These are phyloP conservation scores for Penicillium soppii DNA, from an alignment of 495 filamentous ascomycete genomes.

Conservation along the genomic window DNA sequence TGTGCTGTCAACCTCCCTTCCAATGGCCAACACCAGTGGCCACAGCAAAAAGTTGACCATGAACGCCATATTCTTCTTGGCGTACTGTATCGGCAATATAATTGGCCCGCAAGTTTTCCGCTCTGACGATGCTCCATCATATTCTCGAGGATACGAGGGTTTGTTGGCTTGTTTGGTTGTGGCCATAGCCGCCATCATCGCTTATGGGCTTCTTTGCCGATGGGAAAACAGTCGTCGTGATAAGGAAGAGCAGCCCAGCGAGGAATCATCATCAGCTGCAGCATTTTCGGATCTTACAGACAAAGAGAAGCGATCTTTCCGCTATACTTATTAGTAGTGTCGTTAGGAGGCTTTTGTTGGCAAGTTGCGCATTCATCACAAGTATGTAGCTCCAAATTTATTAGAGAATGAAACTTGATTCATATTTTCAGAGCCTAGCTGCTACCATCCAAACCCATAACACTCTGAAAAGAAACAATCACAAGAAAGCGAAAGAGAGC, in stretches of 20 bases:
- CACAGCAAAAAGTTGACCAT: conserved; percentile 33
- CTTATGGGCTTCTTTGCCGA: conserved; percentile 21
- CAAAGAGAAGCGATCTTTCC: conserved; percentile 31
- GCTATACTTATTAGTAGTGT: conserved; percentile 40
- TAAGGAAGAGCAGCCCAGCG: conserved; percentile 1
- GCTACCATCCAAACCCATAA: no score
- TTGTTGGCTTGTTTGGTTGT: conserved; percentile 24
- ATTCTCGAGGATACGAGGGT: conserved; percentile 29
- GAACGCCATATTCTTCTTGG: conserved; percentile 30
- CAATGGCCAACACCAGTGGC: conserved; percentile 41
- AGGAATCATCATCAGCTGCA: neutral
- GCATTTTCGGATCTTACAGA: conserved; percentile 34
- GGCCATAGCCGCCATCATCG: conserved; percentile 24
- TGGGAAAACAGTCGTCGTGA: conserved; percentile 19
- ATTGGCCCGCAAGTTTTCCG: conserved; percentile 63
- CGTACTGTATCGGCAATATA: conserved; percentile 45
- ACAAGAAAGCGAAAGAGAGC: no score
- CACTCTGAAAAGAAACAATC: no score
- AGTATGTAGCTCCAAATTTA: no score
- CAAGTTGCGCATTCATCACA: no score
- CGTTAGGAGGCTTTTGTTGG: no score
- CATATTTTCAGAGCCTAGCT: no score
- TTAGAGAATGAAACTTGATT: no score
- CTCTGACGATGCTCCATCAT: conserved; percentile 51
- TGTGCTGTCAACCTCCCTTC: conserved; percentile 35